These are phyloP conservation scores for Yamadazyma takamatsuzukensis DNA, from an alignment of 805 yeast genomes.

Conservation along the genomic window DNA sequence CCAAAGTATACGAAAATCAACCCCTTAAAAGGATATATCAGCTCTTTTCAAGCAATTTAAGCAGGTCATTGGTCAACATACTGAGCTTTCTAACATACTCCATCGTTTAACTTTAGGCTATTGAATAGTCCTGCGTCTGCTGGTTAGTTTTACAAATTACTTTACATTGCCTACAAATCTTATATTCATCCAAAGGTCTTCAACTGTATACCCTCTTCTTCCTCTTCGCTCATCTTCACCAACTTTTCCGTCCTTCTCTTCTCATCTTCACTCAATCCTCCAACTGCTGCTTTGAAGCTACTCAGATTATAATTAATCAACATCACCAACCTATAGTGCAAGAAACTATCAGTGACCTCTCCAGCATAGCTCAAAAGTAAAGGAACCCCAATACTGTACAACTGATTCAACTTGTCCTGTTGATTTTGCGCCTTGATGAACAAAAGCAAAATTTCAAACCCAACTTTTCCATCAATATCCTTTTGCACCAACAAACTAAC, in stretches of 20 bases:
- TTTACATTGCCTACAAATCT: too few species aligned
- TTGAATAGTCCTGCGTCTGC: too few species aligned
- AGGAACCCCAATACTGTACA: conserved; percentile 34
- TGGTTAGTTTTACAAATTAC: too few species aligned
- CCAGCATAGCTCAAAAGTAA: conserved; percentile 28
- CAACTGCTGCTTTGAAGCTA: conserved; percentile 48
- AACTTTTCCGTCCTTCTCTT: conserved; percentile 45
- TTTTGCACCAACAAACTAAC: conserved; percentile 24
- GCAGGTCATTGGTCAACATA: too few species aligned
- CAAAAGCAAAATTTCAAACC: conserved; percentile 49
- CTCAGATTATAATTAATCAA: conserved; percentile 43
- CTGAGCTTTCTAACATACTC: too few species aligned
- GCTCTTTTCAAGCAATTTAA: too few species aligned
- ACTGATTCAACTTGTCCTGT: conserved; percentile 25
- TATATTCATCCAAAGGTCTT: conserved; percentile 26
- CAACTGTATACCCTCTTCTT: conserved; percentile 12
- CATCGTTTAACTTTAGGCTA: too few species aligned
- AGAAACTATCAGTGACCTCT: conserved; percentile 24
- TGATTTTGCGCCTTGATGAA: conserved; percentile 33
- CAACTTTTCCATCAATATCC: conserved; percentile 16
- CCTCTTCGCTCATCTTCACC: conserved; percentile 25
- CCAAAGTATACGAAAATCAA: too few species aligned
- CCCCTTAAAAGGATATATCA: too few species aligned
- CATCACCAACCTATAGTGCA: conserved; percentile 45
- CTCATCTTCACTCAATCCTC: conserved; percentile 27